Conservation (phyloP, 2,329 filamentous ascomycete genomes). For the Rutstroemia sp. region DNA sequence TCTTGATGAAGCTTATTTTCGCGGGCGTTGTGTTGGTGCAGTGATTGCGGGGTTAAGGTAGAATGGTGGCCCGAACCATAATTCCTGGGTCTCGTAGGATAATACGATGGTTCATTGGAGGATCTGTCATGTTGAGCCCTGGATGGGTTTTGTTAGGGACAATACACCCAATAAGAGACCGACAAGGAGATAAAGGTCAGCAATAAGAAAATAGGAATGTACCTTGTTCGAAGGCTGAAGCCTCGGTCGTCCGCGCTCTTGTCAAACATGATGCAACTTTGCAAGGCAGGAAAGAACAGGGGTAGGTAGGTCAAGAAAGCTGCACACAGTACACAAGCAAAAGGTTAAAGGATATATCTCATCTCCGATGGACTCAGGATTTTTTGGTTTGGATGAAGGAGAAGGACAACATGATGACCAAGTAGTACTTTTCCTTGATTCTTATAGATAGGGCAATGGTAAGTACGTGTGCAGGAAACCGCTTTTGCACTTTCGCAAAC, state of each 20-base stretch:
- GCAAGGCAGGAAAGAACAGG: neutral
- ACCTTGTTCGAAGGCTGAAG: too few species aligned
- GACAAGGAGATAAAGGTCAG: neutral
- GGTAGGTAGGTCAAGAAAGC: neutral
- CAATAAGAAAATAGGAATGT: neutral
- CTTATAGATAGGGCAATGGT: too few species aligned
- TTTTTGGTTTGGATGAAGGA: too few species aligned
- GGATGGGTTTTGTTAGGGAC: neutral
- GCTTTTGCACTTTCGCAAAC: too few species aligned
- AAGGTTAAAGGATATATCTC: neutral
- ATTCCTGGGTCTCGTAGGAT: neutral
- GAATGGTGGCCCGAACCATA: too few species aligned
- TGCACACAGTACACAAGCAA: neutral
- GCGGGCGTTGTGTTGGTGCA: neutral
- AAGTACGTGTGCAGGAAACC: too few species aligned
- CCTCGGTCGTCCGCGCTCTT: too few species aligned
- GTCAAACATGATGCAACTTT: too few species aligned
- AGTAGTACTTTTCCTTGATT: too few species aligned
- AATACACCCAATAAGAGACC: neutral
- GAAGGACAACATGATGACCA: too few species aligned
- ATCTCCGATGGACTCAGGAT: too few species aligned
- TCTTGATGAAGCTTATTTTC: neutral
- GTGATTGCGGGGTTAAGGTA: neutral
- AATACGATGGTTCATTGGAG: neutral
- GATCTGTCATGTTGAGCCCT: neutral